Evolutionary conservation across 2,329 filamentous ascomycete species (phyloP), one percentile per base, ranked within the genome.

Genomic region (Aspergillus terreus): DNA sequence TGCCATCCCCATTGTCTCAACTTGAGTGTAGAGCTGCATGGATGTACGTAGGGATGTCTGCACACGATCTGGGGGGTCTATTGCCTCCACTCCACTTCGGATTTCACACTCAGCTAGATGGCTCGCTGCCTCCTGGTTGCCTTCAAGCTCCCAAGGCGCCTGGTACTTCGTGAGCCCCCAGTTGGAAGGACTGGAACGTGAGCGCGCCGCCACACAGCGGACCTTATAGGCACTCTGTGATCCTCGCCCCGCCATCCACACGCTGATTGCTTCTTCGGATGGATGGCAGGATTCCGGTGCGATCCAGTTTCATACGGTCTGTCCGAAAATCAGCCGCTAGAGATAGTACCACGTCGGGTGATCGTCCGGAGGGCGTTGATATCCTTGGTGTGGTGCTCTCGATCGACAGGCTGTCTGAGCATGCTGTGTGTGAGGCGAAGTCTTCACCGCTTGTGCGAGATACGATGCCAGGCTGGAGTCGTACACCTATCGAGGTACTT

Each of bases 261-360:
- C 27, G 6, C 7, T 7, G 7, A 11, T 30, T 30, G 10, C 27
- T 30, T 30, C 27, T 30, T 30, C 27, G 27, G 27, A 7, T 30
- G 27, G 27, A 30, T 30, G 10, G 10, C 10, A 30, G 3, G 27
- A 30, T 30, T 30, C 27, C 27, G 27, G 27, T 11, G 12, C 7
- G 35, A 17, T 38, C 35, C 15, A 38, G 35, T 38, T 38, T 17
- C 35, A 15, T 9, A 30, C 27, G 27, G 35, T 11, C 10, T 38
- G 35, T 38, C 12, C 35, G 14, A 11, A n/a, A 4, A 38, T 15
- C 35, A 49, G 41, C 35, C 45, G 30, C 23, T 32, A 46, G 40
- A 33, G 41, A 25, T 49, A 35, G 35, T 52, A 25, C 15, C 46
- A 49, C 42, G 38, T 36, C 44, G 42, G 33, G 46, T 36, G 47